Percentiles rank a stretch among this genome's conserved stretches.
phyloP scores from a whole-genome alignment of 2,329 filamentous ascomycete species.

The Pleoardoris graminearum region DNA sequence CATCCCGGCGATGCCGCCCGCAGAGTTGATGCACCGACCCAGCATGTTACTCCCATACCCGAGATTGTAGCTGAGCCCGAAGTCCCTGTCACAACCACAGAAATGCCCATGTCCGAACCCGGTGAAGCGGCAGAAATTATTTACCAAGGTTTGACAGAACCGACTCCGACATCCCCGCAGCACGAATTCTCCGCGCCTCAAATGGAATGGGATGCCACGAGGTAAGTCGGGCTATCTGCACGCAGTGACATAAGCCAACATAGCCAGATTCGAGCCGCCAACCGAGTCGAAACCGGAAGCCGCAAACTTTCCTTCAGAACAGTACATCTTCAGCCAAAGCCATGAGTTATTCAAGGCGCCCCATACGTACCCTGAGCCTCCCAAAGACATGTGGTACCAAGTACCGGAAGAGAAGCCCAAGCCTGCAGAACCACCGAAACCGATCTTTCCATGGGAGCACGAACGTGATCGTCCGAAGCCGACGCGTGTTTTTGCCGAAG shows the following conservation, averaged over 20 bases:
- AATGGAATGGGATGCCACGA: conserved; percentile 65
- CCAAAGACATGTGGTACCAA: conserved; percentile 86
- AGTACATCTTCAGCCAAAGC: conserved; percentile 83
- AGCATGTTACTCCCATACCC: conserved; percentile 22
- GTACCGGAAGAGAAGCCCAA: conserved; percentile 64
- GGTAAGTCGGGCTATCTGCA: too few species aligned
- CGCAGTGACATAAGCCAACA: conserved; percentile 17
- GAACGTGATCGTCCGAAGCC: conserved; percentile 64
- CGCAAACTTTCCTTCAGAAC: conserved; percentile 74
- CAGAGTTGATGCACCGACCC: conserved; percentile 15
- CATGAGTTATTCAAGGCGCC: conserved; percentile 76
- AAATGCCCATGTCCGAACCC: conserved; percentile 50
- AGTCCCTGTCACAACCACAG: conserved; percentile 42
- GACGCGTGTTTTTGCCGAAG: conserved; percentile 68
- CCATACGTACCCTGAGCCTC: conserved; percentile 76
- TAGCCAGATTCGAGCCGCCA: conserved; percentile 53
- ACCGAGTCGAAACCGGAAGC: conserved; percentile 79
- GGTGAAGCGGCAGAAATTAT: conserved; percentile 50
- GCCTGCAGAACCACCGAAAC: conserved; percentile 63
- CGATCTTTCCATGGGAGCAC: conserved; percentile 91
- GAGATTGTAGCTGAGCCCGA: conserved; percentile 32
- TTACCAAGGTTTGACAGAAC: conserved; percentile 48
- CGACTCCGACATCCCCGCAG: conserved; percentile 52
- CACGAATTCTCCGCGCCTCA: conserved; percentile 61
- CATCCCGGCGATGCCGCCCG: too few species aligned